These are phyloP conservation scores for Aspergillus pseudonomiae DNA, from an alignment of 2,329 filamentous ascomycete species.

Conservation along the genomic window DNA sequence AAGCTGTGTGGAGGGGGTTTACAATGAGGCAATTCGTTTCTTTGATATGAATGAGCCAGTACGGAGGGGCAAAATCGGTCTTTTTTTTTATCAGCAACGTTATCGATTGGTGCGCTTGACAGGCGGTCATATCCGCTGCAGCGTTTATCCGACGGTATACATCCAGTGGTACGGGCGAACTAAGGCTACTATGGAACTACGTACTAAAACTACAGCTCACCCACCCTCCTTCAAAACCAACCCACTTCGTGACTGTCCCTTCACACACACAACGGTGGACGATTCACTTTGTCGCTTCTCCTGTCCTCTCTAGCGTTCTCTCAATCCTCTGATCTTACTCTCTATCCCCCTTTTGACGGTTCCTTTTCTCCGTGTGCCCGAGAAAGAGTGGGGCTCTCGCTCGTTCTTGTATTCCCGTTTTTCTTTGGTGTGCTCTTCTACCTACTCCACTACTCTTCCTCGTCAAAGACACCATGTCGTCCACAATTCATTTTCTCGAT, in stretches of 20 bases:
- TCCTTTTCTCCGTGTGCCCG: neutral
- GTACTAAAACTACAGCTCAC: neutral
- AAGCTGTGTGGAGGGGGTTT: neutral
- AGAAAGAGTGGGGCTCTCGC: constrained; percentile 1
- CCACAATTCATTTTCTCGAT: constrained; percentile 37
- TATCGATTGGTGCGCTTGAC: constrained; percentile 31
- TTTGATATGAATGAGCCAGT: neutral
- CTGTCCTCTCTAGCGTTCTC: neutral
- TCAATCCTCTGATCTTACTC: neutral
- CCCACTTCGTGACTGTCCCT: neutral
- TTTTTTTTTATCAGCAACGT: constrained; percentile 29
- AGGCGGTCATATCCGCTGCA: constrained; percentile 17
- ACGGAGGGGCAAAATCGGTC: constrained; percentile 22
- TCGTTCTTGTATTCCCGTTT: constrained; percentile 8
- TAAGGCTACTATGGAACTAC: neutral
- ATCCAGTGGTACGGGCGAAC: neutral
- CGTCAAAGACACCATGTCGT: constrained; percentile 35
- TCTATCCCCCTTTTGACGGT: constrained; percentile 7
- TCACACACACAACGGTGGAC: neutral
- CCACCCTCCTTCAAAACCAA: neutral
- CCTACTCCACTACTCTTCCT: constrained; percentile 11
- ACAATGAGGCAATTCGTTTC: neutral
- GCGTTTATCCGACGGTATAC: constrained; percentile 33
- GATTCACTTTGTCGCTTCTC: neutral
- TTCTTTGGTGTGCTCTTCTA: constrained; percentile 15